phyloP scores from a whole-genome alignment of 2,329 filamentous ascomycete species.

The Drechmeria coniospora region DNA sequence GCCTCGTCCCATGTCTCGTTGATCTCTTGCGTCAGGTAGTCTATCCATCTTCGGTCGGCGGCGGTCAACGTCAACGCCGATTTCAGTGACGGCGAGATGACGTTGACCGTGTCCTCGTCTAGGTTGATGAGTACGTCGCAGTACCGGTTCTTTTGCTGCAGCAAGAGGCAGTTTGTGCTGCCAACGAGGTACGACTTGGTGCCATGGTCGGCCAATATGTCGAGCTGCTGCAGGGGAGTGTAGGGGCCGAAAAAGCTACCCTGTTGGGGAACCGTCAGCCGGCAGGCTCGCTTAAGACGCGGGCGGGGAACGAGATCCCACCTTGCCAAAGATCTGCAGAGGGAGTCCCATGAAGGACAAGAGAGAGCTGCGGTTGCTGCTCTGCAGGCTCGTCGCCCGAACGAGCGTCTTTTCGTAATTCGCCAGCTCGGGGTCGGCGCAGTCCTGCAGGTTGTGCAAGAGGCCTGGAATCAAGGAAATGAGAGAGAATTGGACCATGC shows the following conservation, averaged over 20 bases:
- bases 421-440: slow-evolving; percentile 84
- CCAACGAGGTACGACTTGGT: slow-evolving; percentile 97
- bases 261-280: slow-evolving; percentile 29
- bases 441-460: slow-evolving; percentile 83
- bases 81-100: slow-evolving; percentile 66
- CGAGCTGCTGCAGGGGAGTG: slow-evolving; percentile 87
- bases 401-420: slow-evolving; percentile 60
- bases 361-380: slow-evolving; percentile 80
- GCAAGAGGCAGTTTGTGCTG: slow-evolving; percentile 83
- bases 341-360: slow-evolving; percentile 90
- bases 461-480: slow-evolving; percentile 90
- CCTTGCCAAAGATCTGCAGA: slow-evolving; percentile 87
- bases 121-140: slow-evolving; percentile 94
- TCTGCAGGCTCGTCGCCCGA: slow-evolving; percentile 71
- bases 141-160: slow-evolving; percentile 91
- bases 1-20: slow-evolving; percentile 93
- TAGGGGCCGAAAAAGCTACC: slow-evolving; percentile 94
- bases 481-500: slow-evolving; percentile 96
- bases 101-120: slow-evolving; percentile 73
- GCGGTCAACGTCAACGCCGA: slow-evolving; percentile 63
- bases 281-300: slow-evolving; percentile 5
- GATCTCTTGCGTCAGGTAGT: slow-evolving; percentile 83
- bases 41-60: slow-evolving; percentile 89
- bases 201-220: slow-evolving; percentile 80
- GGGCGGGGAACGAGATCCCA: slow-evolving; percentile 14